Percentiles rank a stretch among this genome's conserved stretches.
phyloP scores from a whole-genome alignment of 345 rosid species.

The Brassica incana region DNA sequence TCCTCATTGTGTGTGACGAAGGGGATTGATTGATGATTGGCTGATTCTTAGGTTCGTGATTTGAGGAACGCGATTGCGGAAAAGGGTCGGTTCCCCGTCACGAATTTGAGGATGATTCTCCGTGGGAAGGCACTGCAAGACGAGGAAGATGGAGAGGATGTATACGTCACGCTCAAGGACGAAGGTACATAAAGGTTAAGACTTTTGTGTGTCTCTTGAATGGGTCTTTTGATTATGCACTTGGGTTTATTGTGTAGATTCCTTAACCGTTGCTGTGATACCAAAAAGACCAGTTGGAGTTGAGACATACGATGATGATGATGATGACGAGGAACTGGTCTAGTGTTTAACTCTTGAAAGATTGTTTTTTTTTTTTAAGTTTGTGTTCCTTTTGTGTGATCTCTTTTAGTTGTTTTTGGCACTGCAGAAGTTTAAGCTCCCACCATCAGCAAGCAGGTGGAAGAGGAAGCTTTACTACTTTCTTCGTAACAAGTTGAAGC shows the following conservation, averaged over 20 bases:
- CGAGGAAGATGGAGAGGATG: constrained; percentile 58
- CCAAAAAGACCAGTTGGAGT: constrained; percentile 66
- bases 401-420: constrained; percentile 10
- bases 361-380: background rate
- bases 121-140: constrained; percentile 67
- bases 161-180: constrained; percentile 48
- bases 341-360: background rate
- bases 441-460: constrained; percentile 68
- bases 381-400: background rate
- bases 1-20: background rate
- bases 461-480: constrained; percentile 65
- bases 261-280: constrained; percentile 71
- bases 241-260: constrained; percentile 46
- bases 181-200: constrained; percentile 43
- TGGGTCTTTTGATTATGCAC: background rate
- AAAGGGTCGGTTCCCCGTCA: constrained; percentile 49
- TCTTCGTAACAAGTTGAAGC: constrained; percentile 64
- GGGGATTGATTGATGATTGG: constrained; percentile 9
- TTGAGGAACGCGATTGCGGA: constrained; percentile 64
- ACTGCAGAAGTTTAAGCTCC: constrained; percentile 72
- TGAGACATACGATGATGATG: constrained; percentile 50
- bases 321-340: constrained; percentile 46
- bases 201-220: background rate
- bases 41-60: constrained; percentile 54
- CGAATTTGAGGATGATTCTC: constrained; percentile 65